Base-by-base conservation (phyloP, 352 stramenopile genomes). In the Pythium brassicae region DNA sequence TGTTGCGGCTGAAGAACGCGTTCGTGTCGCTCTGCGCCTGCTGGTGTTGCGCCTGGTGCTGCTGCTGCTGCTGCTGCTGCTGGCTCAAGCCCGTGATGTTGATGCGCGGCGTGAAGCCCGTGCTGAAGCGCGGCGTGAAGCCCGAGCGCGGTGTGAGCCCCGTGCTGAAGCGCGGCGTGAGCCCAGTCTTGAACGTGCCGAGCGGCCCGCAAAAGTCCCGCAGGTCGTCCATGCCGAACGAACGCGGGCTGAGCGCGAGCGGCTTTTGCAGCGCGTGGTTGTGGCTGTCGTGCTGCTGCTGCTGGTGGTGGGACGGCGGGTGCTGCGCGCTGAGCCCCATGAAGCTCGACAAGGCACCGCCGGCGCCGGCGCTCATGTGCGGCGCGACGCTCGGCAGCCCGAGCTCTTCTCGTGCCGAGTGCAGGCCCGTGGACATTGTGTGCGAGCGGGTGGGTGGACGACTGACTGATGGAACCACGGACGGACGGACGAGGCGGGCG, bases 161-260 rank as follows among this genome's bases (percentile, higher is more conserved):
- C 35, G 83, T 93, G 54, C 73, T 88, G 63, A 93, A 93, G 20
- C 83, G 83, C 17, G 83, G 83, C 14, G 83, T 93, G 15, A 93
- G 57, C 3, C 83, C 83, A 17, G 83, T 93, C 74, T 91, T 91
- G 78, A 93, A 93, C 23, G 78, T 69, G 43, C 83, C 83, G 5
- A 92, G 69, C 8, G 83, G 79, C 14, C 80, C 80, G 52, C 80
- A 89, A 59, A 93, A 93, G 59, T 93, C 81, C 46, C 81, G 81
- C 53, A 93, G 58, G 53, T 93, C 83, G 55, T 93, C 83, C 83
- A 93, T 93, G 34, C 81, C 81, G 47, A 93, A 91, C 4, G 77
- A 90, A 20, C 83, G 74, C 42, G 83, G 83, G 32, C 77, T 89
- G 32, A 93, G 79, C 47, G 75, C 81, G 32, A 93, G 78, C 17